phyloP scores from a whole-genome alignment of 2,329 filamentous ascomycete species.

The Colletotrichum cordylinicola region DNA sequence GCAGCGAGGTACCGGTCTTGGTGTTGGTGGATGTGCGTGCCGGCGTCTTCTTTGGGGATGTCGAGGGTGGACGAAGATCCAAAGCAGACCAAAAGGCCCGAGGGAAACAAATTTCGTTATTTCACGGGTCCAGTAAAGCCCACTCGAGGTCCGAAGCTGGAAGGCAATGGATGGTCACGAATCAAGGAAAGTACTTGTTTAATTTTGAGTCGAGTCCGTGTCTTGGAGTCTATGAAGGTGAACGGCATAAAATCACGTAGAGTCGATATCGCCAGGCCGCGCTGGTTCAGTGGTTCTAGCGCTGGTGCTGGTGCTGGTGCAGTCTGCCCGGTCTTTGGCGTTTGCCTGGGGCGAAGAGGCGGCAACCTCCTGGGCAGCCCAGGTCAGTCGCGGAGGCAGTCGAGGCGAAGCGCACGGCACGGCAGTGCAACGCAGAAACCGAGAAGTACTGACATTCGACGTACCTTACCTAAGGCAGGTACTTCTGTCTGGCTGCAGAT shows the following conservation, averaged over 20 bases:
- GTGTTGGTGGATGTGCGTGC: neutral
- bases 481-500: neutral
- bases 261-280: neutral
- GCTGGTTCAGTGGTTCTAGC: neutral
- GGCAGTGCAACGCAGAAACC: neutral
- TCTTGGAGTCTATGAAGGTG: neutral
- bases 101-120: neutral
- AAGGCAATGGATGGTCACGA: neutral
- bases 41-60: neutral
- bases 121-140: neutral
- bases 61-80: neutral
- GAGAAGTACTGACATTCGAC: neutral
- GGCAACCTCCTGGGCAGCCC: neutral
- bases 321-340: neutral
- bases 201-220: neutral
- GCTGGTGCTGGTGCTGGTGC: neutral
- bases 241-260: neutral
- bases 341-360: neutral
- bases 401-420: neutral
- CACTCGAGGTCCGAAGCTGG: neutral
- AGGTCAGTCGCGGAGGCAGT: neutral
- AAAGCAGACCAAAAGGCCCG: neutral
- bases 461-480: slow-evolving; percentile 7
- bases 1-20: neutral
- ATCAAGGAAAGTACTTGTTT: neutral